Evolutionary conservation across 441 rosid genomes (phyloP).

Genomic region (Metrosideros polymorpha): DNA sequence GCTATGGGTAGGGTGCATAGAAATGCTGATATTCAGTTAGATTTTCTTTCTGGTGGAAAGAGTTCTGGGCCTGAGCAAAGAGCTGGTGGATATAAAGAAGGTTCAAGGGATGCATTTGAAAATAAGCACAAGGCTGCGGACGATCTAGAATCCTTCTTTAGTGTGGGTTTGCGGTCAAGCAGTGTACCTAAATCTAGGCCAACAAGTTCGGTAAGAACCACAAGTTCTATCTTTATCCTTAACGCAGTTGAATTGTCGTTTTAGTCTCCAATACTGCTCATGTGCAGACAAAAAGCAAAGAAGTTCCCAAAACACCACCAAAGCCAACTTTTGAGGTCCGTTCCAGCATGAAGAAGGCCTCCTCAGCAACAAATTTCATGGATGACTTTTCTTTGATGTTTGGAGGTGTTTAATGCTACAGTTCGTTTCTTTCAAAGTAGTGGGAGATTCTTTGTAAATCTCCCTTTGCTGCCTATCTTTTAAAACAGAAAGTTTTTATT

Average conservation of each 20-base stretch:
- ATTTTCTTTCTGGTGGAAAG: slow-evolving; percentile 14
- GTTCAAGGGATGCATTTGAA: slow-evolving; percentile 16
- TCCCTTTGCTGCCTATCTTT: not conserved
- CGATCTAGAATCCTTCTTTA: slow-evolving; percentile 61
- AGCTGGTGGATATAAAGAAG: slow-evolving; percentile 43
- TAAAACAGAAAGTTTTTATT: not conserved
- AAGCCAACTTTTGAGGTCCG: slow-evolving; percentile 29
- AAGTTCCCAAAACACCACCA: slow-evolving; percentile 3
- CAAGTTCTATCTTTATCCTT: not conserved
- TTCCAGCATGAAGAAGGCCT: slow-evolving; percentile 46
- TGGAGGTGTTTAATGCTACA: slow-evolving; percentile 36
- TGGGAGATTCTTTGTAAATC: not conserved
- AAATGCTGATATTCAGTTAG: slow-evolving; percentile 17
- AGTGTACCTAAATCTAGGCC: slow-evolving; percentile 69
- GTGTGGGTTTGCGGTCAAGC: slow-evolving; percentile 43
- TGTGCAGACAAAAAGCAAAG: not conserved
- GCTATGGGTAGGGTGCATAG: slow-evolving; percentile 41
- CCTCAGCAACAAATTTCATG: slow-evolving; percentile 38
- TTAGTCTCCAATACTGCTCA: not conserved
- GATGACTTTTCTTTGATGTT: slow-evolving; percentile 66
- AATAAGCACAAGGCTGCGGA: slow-evolving; percentile 25
- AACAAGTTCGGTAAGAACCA: slow-evolving; percentile 34
- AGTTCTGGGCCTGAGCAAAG: slow-evolving; percentile 5
- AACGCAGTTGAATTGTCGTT: not conserved
- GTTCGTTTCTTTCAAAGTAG: not conserved